These are phyloP conservation scores for Zea luxurians DNA, from an alignment of 176 grass and related monocot species.

Conservation along the genomic window DNA sequence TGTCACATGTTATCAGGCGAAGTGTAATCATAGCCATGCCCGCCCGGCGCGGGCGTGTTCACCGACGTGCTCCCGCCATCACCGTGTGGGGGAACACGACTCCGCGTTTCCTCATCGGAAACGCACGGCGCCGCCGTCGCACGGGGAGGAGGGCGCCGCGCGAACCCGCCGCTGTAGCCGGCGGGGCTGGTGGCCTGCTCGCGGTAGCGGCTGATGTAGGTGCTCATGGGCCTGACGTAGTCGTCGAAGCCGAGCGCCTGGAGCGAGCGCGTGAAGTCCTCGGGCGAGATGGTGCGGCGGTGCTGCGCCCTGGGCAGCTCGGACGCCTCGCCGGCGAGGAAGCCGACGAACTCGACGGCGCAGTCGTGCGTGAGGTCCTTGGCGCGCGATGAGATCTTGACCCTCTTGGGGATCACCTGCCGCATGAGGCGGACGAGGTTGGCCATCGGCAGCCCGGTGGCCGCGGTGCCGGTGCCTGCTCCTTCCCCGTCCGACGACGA, in stretches of 20 bases:
- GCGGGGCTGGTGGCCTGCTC: constrained; percentile 29
- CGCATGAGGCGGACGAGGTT: constrained; percentile 63
- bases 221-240: constrained; percentile 48
- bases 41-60: no score
- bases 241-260: constrained; percentile 45
- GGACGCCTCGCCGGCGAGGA: constrained; percentile 59
- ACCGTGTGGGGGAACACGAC: background rate
- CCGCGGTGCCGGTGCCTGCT: background rate
- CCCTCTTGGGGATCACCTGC: constrained; percentile 41
- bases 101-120: constrained; percentile 18
- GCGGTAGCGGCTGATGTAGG: constrained; percentile 51
- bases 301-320: constrained; percentile 39
- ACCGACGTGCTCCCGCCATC: background rate
- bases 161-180: background rate
- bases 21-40: background rate
- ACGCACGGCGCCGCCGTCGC: background rate
- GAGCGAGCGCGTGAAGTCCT: constrained; percentile 53
- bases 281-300: constrained; percentile 57
- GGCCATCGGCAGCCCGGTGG: constrained; percentile 48
- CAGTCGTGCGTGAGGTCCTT: constrained; percentile 62
- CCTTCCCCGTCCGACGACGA: background rate
- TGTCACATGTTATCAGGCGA: background rate
- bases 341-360: constrained; percentile 66
- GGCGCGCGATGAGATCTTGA: constrained; percentile 43
- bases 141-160: background rate